A percentile compares a stretch with the other conserved stretches of the same genome.
Conservation (phyloP, 139 green algal species). For the Cymbomonas tetramitiformis region DNA sequence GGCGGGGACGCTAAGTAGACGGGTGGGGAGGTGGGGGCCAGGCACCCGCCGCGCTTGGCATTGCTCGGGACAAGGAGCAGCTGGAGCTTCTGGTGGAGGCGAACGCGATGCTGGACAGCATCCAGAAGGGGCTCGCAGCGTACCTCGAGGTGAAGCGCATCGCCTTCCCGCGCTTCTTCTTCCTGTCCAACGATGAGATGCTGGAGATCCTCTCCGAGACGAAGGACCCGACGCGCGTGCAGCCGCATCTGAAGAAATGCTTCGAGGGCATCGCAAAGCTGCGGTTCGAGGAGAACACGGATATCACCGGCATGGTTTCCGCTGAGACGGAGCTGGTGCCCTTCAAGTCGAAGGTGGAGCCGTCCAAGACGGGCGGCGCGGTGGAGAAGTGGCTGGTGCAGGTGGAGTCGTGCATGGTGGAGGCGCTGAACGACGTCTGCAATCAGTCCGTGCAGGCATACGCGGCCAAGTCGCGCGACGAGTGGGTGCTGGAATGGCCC, state of each 20-base stretch:
- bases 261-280: constrained; percentile 40
- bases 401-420: constrained; percentile 46
- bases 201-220: constrained; percentile 47
- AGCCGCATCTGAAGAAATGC: constrained; percentile 52
- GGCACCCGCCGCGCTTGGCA: constrained; percentile 25
- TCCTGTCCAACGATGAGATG: constrained; percentile 41
- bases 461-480: constrained; percentile 17
- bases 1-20: too few species aligned
- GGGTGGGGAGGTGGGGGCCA: too few species aligned
- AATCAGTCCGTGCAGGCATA: too few species aligned
- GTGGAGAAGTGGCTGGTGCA: constrained; percentile 57
- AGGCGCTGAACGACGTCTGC: constrained; percentile 31
- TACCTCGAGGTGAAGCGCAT: constrained; percentile 63
- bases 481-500: constrained; percentile 46
- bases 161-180: constrained; percentile 48
- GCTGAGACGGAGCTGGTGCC: constrained; percentile 44
- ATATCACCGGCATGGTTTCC: constrained; percentile 39
- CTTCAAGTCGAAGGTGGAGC: constrained; percentile 37
- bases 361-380: constrained; percentile 31
- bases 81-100: constrained; percentile 24
- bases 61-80: constrained; percentile 27
- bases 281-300: constrained; percentile 27
- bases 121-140: constrained; percentile 56
- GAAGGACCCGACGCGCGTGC: constrained; percentile 36
- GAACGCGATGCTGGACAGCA: constrained; percentile 53